Conservation (phyloP, 2,329 filamentous ascomycete species). For the Capronia coronata region DNA sequence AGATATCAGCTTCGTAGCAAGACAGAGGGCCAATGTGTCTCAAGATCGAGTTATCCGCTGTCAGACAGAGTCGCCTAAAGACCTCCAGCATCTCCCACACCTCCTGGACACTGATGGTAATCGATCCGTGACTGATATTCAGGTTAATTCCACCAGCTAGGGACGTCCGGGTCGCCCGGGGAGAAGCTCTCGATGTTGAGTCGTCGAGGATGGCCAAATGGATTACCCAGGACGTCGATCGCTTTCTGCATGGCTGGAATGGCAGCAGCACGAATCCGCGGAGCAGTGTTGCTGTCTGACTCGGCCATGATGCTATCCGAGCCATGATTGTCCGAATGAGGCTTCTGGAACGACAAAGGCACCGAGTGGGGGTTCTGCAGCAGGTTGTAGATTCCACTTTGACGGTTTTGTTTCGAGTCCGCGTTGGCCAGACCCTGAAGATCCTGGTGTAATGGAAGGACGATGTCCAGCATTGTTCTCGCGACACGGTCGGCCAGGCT, state of each 20-base stretch:
- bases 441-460: slow-evolving; percentile 10
- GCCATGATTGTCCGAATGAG: no score
- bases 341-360: background rate
- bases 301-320: no score
- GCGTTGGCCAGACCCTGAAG: background rate
- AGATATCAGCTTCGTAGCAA: no score
- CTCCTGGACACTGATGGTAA: no score
- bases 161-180: background rate
- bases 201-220: background rate
- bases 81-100: no score
- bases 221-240: background rate
- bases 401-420: background rate
- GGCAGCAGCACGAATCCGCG: background rate
- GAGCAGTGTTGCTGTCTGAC: background rate
- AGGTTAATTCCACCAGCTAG: background rate
- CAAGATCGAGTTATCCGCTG: no score
- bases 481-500: slow-evolving; percentile 10
- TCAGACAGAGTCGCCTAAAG: no score
- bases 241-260: slow-evolving; percentile 2
- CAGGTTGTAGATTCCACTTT: background rate
- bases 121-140: no score
- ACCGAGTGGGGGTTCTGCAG: background rate
- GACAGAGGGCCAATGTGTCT: no score
- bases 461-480: slow-evolving; percentile 10
- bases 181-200: background rate